Conservation (phyloP, 305 asterid genomes). For the Caryopteris hybrid region DNA sequence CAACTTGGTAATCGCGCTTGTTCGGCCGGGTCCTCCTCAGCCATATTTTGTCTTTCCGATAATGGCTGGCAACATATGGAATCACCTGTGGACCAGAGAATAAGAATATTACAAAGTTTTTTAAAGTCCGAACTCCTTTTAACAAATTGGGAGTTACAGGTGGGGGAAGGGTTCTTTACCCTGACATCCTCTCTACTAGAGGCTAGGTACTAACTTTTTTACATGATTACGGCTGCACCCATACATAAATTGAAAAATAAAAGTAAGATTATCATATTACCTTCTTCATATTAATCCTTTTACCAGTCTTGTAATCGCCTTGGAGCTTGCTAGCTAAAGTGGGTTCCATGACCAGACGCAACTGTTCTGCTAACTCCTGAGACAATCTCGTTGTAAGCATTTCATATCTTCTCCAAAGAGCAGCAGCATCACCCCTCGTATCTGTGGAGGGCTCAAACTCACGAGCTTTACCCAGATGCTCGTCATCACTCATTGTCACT, state of each 20-base stretch:
- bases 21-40: constrained; percentile 82
- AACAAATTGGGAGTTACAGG: too few relatives aligned
- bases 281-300: constrained; percentile 96
- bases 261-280: constrained; percentile 25
- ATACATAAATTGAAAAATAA: not conserved
- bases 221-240: not conserved
- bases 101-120: not conserved
- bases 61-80: constrained; percentile 85
- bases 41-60: constrained; percentile 93
- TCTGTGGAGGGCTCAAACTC: constrained; percentile 42
- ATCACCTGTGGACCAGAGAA: constrained; percentile 58
- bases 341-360: constrained; percentile 97
- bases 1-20: constrained; percentile 95
- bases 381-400: constrained; percentile 69
- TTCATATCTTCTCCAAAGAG: constrained; percentile 79
- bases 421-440: constrained; percentile 50
- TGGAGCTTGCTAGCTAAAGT: constrained; percentile 94
- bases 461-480: constrained; percentile 46
- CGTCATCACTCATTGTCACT: constrained; percentile 49
- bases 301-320: constrained; percentile 97
- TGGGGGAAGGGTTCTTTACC: too few relatives aligned
- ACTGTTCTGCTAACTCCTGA: constrained; percentile 89
- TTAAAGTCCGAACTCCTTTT: not conserved
- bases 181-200: too few relatives aligned
- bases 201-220: not conserved